phyloP scores from a whole-genome alignment of 176 grass and related monocot genomes.

The sorghum (Sorghum bicolor) region DNA sequence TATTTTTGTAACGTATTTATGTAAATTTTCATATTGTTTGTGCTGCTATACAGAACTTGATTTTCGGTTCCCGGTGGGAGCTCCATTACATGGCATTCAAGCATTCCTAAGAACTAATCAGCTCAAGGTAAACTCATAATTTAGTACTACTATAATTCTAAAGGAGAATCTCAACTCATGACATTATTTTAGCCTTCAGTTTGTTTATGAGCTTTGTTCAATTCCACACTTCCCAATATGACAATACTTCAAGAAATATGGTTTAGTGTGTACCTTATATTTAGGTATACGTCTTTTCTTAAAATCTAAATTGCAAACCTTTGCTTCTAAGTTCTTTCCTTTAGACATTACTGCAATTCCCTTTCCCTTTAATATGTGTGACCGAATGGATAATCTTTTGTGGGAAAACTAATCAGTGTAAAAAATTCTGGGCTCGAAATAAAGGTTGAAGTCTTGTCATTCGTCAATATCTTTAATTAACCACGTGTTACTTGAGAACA shows the following conservation, averaged over 20 bases:
- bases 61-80: conserved; percentile 90
- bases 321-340: background rate
- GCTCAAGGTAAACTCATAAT: conserved; percentile 65
- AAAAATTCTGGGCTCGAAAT: conserved; percentile 18
- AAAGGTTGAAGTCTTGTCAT: background rate
- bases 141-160: background rate
- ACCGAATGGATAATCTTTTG: background rate
- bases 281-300: background rate
- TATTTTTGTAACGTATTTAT: background rate
- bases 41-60: conserved; percentile 72
- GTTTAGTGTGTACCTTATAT: background rate
- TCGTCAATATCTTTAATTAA: background rate
- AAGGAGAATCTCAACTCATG: background rate
- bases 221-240: background rate
- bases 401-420: background rate
- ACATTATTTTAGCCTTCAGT: background rate
- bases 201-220: conserved; percentile 5
- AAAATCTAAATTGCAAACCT: background rate
- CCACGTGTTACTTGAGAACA: background rate
- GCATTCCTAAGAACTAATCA: conserved; percentile 93
- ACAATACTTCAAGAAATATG: too few relatives aligned
- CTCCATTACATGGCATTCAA: conserved; percentile 94
- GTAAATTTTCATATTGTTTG: background rate
- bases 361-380: background rate
- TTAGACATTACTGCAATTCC: background rate